A percentile compares a stretch with the other conserved stretches of the same genome.
phyloP scores from a whole-genome alignment of 2,329 filamentous ascomycete species.

The Diaporthe vexans region DNA sequence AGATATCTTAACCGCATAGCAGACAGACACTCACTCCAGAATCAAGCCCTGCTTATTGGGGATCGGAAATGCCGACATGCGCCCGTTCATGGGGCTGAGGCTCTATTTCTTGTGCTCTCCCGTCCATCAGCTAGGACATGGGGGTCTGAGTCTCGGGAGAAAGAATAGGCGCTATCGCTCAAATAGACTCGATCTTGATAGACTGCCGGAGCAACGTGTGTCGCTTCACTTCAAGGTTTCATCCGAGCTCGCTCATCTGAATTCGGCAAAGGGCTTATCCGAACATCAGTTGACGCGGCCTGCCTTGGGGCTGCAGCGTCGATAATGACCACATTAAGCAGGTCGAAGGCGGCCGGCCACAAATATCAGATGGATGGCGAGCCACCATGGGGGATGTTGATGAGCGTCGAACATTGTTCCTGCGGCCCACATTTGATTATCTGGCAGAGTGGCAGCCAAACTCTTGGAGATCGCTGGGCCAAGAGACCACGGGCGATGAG shows the following conservation, averaged over 20 bases:
- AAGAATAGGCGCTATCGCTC: not conserved
- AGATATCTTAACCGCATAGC: too few relatives aligned
- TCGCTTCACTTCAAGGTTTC: constrained; percentile 8
- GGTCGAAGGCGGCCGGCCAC: not conserved
- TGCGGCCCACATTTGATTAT: constrained; percentile 15
- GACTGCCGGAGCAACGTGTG: constrained; percentile 1
- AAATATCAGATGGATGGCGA: constrained; percentile 1
- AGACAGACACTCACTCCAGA: too few relatives aligned
- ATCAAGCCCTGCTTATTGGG: too few relatives aligned
- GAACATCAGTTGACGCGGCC: constrained; percentile 26
- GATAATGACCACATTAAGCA: too few relatives aligned
- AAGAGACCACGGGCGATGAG: constrained; percentile 14
- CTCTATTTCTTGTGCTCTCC: not conserved
- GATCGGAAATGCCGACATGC: too few relatives aligned
- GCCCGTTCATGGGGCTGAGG: not conserved
- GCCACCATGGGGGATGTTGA: not conserved
- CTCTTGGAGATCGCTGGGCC: constrained; percentile 8
- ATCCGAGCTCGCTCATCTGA: constrained; percentile 21
- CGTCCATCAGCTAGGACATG: too few relatives aligned
- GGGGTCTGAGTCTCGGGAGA: not conserved
- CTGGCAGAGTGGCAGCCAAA: not conserved
- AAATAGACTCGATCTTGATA: not conserved
- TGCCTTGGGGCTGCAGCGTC: not conserved
- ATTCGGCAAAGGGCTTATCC: constrained; percentile 11
- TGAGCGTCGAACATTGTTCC: not conserved